Percentiles rank a stretch among this genome's conserved stretches.
phyloP scores from a whole-genome alignment of 2,329 filamentous ascomycete genomes.

The Penicillium griseofulvum region DNA sequence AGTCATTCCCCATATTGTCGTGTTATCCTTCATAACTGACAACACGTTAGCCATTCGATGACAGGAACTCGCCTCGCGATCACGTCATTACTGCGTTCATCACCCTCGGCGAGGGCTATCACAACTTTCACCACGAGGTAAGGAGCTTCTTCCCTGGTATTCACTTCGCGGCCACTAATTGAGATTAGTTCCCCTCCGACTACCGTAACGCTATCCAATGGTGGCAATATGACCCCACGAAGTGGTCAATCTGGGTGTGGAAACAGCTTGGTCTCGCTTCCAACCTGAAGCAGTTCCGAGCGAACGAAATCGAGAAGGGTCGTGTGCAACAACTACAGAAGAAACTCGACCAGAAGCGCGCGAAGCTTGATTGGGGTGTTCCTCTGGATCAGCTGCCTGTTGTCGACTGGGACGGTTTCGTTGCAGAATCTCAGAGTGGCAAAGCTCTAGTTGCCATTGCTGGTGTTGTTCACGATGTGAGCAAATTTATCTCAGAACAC shows the following conservation, averaged over 20 bases:
- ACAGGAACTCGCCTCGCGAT: conserved; percentile 81
- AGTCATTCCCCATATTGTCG: not conserved
- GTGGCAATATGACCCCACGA: conserved; percentile 84
- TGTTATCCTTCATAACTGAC: not conserved
- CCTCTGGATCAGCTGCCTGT: conserved; percentile 82
- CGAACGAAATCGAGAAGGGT: conserved; percentile 90
- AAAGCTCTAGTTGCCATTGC: conserved; percentile 74
- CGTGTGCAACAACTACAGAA: conserved; percentile 85
- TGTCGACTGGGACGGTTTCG: conserved; percentile 81
- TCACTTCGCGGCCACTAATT: not conserved
- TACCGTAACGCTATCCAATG: conserved; percentile 85
- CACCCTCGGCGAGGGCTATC: conserved; percentile 80
- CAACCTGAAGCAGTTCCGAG: conserved; percentile 85
- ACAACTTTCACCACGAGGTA: conserved; percentile 82
- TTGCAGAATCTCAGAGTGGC: conserved; percentile 72
- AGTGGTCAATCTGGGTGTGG: conserved; percentile 74
- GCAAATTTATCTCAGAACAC: conserved; percentile 80
- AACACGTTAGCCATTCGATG: conserved; percentile 63
- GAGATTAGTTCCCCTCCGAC: conserved; percentile 67
- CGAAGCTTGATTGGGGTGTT: conserved; percentile 78
- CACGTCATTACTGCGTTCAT: conserved; percentile 78
- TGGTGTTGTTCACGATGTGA: conserved; percentile 82
- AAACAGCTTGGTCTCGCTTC: conserved; percentile 81
- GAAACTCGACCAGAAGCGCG: conserved; percentile 85
- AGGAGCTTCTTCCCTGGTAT: not conserved